Conservation (phyloP, 2,329 filamentous ascomycete species). For the Fusarium verrucosum region DNA sequence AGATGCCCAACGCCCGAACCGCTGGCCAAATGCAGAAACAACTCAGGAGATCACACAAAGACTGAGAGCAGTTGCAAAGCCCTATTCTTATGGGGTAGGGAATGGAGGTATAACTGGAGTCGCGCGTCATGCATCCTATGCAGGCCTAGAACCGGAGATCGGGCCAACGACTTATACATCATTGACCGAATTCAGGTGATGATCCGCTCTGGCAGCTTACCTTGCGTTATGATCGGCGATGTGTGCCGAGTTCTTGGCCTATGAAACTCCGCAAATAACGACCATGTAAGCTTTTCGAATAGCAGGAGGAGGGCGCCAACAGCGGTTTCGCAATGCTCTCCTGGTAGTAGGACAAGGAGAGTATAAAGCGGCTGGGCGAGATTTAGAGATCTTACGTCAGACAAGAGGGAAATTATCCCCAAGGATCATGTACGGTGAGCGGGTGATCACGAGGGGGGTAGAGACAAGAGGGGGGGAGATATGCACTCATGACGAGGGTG, state of each 20-base stretch:
- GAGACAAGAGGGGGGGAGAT: not conserved
- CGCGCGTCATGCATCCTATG: constrained; percentile 23
- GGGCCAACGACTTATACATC: constrained; percentile 22
- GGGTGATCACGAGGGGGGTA: constrained; percentile 36
- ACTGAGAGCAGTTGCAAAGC: not conserved
- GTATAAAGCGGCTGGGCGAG: not conserved
- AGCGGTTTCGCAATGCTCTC: constrained; percentile 5
- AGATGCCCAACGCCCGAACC: not conserved
- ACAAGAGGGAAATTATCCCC: constrained; percentile 16
- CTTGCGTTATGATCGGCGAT: constrained; percentile 22
- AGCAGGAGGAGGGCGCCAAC: constrained; percentile 1
- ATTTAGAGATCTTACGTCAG: constrained; percentile 45
- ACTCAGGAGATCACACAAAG: not conserved
- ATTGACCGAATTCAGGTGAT: constrained; percentile 8
- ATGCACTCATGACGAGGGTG: constrained; percentile 9
- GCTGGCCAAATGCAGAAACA: constrained; percentile 10
- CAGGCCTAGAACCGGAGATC: constrained; percentile 12
- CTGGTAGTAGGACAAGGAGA: not conserved
- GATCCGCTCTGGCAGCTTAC: constrained; percentile 2
- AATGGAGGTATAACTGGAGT: not conserved
- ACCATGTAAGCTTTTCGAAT: constrained; percentile 3
- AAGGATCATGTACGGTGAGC: constrained; percentile 14
- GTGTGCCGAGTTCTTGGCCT: constrained; percentile 22
- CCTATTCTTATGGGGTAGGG: not conserved
- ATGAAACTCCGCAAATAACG: constrained; percentile 1